phyloP scores from a whole-genome alignment of 2,329 filamentous ascomycete species.

The Neofusicoccum sp. region DNA sequence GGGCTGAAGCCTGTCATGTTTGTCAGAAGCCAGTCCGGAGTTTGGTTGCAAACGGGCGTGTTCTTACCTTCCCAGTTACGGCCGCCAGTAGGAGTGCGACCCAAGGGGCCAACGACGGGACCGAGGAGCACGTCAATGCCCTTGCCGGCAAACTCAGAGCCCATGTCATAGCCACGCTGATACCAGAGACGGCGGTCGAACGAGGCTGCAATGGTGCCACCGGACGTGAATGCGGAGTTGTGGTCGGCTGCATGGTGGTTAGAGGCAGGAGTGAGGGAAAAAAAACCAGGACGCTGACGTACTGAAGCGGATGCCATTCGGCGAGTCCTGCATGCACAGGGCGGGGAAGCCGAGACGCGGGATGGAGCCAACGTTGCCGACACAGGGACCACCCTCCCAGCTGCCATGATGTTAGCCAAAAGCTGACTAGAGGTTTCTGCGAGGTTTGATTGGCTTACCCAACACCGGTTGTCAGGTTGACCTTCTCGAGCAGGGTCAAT shows the following conservation, averaged over 20 bases:
- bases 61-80: slow-evolving; percentile 63
- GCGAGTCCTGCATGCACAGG: slow-evolving; percentile 85
- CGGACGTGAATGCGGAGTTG: slow-evolving; percentile 76
- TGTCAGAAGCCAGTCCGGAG: slow-evolving; percentile 29
- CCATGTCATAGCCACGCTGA: slow-evolving; percentile 70
- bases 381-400: slow-evolving; percentile 69
- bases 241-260: slow-evolving; percentile 60
- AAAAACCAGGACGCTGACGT: slow-evolving; percentile 22
- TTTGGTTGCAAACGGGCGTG: neutral
- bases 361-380: slow-evolving; percentile 70
- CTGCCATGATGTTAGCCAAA: slow-evolving; percentile 36
- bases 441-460: slow-evolving; percentile 55
- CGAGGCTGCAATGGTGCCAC: slow-evolving; percentile 77
- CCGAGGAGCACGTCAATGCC: slow-evolving; percentile 74
- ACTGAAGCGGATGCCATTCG: slow-evolving; percentile 72
- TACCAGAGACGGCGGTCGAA: slow-evolving; percentile 73
- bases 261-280: neutral
- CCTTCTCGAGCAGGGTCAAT: slow-evolving; percentile 82
- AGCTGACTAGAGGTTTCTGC: neutral
- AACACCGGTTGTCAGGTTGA: slow-evolving; percentile 89
- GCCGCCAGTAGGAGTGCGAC: slow-evolving; percentile 65
- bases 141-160: slow-evolving; percentile 70
- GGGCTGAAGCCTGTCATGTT: slow-evolving; percentile 54
- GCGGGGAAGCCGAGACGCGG: slow-evolving; percentile 68
- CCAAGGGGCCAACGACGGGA: slow-evolving; percentile 72